Evolutionary conservation across 2,329 filamentous ascomycete genomes (phyloP), one percentile per base, ranked within the genome.

Genomic region (Mycosphaerella sp.): DNA sequence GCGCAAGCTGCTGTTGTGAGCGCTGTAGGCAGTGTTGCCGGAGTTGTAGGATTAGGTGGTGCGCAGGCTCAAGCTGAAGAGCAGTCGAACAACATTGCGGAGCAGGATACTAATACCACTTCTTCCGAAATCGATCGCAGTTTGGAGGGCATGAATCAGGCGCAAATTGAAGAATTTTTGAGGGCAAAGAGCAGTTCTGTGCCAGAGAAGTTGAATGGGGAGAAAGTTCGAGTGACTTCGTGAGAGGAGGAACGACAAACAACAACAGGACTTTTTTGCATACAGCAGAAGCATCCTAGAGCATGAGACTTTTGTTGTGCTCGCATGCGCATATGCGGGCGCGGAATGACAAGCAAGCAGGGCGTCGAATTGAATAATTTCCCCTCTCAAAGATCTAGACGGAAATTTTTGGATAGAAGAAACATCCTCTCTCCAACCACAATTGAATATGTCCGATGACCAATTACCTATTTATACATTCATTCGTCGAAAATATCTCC

Each of bases 151-250:
- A 56, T 67, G 56, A 59, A 58, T 6, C 56, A 55, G 36, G 56
- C 58, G 50, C 59, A 64, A 27, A 61, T 70, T 30, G 68, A 70
- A 52, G 68, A 69, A 56, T 70, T 66, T 48, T 55, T 70, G 52
- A 57, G 68, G 56, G 59, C 55, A 47, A 57, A 64, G 59, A 63
- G 50, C 13, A 55, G 50, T 50, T 64, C 49, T 47, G 40, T 44
- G 27, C 50, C 44, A 2, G 50, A 53, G 35, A 41, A 49, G 18
- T 40, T 49, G 27, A 44, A 45, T n/a, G 41, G 40, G 10, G 41
- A 48, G 16, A 41, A 41, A 17, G 13, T 41, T 16, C 3, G 21
- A 17, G 17, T 25, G 2, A 25, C 16, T 6, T 41, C 37, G 8
- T 41, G 18, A 18, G 18, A 6, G 16, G 17, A 12, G 13, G 4